phyloP scores from a whole-genome alignment of 768 basidiomycete genomes.

The Mycena capillaripes region DNA sequence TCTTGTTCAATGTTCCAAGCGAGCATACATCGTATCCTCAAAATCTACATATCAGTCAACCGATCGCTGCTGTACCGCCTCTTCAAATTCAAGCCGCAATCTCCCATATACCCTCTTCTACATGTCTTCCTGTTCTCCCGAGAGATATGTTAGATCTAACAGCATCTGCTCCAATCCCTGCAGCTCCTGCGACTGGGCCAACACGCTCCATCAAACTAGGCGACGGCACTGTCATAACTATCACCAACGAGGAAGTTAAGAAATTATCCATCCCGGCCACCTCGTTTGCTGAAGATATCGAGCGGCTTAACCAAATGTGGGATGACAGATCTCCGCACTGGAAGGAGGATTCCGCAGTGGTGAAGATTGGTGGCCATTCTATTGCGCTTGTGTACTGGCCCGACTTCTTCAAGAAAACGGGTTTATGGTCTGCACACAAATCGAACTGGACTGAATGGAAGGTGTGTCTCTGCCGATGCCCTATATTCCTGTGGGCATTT shows the following conservation, averaged over 20 bases:
- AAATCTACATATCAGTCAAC: too few species aligned
- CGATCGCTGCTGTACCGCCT: too few species aligned
- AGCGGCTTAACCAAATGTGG: conserved; percentile 42
- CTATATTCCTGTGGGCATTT: too few species aligned
- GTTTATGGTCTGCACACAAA: conserved; percentile 3
- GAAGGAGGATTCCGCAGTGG: conserved; percentile 33
- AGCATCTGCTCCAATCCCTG: not conserved
- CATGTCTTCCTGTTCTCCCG: not conserved
- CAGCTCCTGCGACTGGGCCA: too few species aligned
- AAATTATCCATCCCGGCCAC: conserved; percentile 24
- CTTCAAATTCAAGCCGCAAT: too few species aligned
- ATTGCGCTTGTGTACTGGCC: conserved; percentile 25
- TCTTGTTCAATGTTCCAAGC: not conserved
- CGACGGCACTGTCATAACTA: not conserved
- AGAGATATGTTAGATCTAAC: not conserved
- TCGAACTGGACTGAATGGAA: not conserved
- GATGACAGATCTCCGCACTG: conserved; percentile 41
- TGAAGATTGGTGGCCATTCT: conserved; percentile 33
- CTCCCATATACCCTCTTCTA: not conserved
- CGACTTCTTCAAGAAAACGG: conserved; percentile 19
- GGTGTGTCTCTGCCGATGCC: too few species aligned
- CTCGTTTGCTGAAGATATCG: conserved; percentile 39
- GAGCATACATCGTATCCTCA: not conserved
- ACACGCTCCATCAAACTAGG: conserved; percentile 14
- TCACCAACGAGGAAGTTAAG: not conserved